These are phyloP conservation scores for Flaveria brownii DNA, from an alignment of 129 eudicot species.

Conservation along the genomic window DNA sequence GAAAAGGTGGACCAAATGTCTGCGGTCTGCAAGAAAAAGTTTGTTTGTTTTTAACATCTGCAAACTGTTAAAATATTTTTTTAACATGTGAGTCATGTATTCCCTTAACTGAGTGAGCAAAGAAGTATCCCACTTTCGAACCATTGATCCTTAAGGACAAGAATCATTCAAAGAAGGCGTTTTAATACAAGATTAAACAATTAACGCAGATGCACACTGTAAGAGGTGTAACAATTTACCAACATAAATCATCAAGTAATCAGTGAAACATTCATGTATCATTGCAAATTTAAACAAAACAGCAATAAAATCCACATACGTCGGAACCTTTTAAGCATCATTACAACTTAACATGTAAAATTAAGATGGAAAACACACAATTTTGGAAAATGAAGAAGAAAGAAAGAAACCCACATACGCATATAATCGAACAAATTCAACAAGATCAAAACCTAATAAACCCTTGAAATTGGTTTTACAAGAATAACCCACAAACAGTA, in stretches of 20 bases:
- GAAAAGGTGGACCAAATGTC: too few relatives aligned
- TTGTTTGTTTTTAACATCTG: too few relatives aligned
- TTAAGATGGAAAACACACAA: not conserved
- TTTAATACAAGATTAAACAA: not conserved
- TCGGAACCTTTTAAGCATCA: not conserved
- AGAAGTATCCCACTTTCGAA: too few relatives aligned
- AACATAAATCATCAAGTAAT: not conserved
- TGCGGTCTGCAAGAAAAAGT: too few relatives aligned
- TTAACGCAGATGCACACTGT: not conserved
- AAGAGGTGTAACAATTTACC: not conserved
- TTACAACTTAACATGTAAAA: not conserved
- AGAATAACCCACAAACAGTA: not conserved
- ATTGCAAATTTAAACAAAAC: not conserved
- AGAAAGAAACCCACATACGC: slow-evolving; percentile 17
- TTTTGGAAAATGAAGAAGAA: not conserved
- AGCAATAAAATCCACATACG: not conserved
- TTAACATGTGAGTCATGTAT: too few relatives aligned
- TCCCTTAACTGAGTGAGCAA: too few relatives aligned
- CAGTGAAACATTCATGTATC: too few relatives aligned
- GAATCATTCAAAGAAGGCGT: not conserved
- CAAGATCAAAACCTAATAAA: not conserved
- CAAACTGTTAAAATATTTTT: too few relatives aligned
- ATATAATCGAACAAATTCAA: slow-evolving; percentile 16
- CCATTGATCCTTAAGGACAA: too few relatives aligned
- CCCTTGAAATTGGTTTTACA: not conserved